Percentiles rank a stretch among this genome's conserved stretches.
Evolutionary conservation across 225 moss, liverwort and hornwort genomes (phyloP).

Genomic region (Lunularia cruciata): DNA sequence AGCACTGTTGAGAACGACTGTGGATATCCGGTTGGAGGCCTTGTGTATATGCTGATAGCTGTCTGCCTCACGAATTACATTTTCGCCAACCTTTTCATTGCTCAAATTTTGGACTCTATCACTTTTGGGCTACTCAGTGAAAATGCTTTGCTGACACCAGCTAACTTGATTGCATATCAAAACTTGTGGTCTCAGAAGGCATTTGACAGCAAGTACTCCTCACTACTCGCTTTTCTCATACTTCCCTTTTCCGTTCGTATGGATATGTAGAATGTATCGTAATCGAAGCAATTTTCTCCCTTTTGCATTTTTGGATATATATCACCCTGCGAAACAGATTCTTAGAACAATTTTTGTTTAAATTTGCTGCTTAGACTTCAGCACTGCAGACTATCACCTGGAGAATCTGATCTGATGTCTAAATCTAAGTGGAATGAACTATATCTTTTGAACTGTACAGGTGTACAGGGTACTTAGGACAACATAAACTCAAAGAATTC

Average conservation of each 20-base stretch:
- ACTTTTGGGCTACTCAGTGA: slow-evolving; percentile 89
- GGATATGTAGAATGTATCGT: no score
- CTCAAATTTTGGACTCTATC: slow-evolving; percentile 85
- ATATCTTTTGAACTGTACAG: slow-evolving; percentile 31
- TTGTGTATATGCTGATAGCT: slow-evolving; percentile 63
- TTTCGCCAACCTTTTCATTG: slow-evolving; percentile 81
- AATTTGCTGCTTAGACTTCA: no score
- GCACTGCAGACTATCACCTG: no score
- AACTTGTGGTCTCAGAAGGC: slow-evolving; percentile 57
- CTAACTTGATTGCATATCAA: slow-evolving; percentile 60
- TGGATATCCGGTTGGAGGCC: slow-evolving; percentile 49
- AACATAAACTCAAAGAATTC: slow-evolving; percentile 74
- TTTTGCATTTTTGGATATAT: no score
- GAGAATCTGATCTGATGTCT: neutral
- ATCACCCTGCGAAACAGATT: no score
- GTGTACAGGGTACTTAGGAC: slow-evolving; percentile 72
- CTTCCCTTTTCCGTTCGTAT: no score
- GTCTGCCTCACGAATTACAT: slow-evolving; percentile 68
- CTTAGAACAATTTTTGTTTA: no score
- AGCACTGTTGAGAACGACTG: slow-evolving; percentile 54
- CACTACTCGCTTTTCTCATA: no score
- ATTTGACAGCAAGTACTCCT: slow-evolving; percentile 79
- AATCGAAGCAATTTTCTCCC: no score
- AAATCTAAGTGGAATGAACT: no score
- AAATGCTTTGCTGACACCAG: slow-evolving; percentile 71